phyloP scores from a whole-genome alignment of 2,329 filamentous ascomycete species.

The Sporothrix brunneoviolacea region DNA sequence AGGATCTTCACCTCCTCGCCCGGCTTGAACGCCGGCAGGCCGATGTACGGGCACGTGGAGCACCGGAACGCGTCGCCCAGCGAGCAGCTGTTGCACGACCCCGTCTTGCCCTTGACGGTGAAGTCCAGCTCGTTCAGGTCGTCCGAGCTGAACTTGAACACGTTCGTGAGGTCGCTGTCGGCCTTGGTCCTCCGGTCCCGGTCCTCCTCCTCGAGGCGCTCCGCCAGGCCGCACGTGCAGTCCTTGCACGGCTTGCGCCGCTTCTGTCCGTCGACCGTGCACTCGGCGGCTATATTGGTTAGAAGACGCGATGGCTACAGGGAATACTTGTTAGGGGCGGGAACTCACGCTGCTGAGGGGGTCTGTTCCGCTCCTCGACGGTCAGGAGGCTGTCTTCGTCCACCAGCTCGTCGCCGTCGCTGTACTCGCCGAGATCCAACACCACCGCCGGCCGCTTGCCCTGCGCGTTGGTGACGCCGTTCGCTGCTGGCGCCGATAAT shows the following conservation, averaged over 20 bases:
- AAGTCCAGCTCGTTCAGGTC: slow-evolving; percentile 92
- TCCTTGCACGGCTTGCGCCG: slow-evolving; percentile 94
- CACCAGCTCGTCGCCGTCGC: slow-evolving; percentile 74
- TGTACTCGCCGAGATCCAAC: slow-evolving; percentile 44
- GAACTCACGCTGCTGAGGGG: slow-evolving; percentile 71
- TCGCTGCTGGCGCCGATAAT: not conserved
- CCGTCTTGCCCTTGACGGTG: slow-evolving; percentile 93
- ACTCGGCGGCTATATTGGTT: slow-evolving; percentile 72
- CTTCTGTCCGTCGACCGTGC: slow-evolving; percentile 78
- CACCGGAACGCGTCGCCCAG: slow-evolving; percentile 85
- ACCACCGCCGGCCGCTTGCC: slow-evolving; percentile 15
- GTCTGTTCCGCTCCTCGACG: slow-evolving; percentile 73
- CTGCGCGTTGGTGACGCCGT: not conserved
- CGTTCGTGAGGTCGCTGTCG: slow-evolving; percentile 32
- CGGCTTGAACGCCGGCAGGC: slow-evolving; percentile 91
- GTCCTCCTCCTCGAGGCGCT: slow-evolving; percentile 83
- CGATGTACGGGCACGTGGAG: slow-evolving; percentile 72
- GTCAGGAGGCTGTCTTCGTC: slow-evolving; percentile 84
- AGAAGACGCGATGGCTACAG: no score
- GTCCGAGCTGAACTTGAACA: slow-evolving; percentile 61
- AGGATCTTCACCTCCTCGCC: slow-evolving; percentile 87
- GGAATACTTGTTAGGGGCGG: not conserved
- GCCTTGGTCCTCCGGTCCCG: slow-evolving; percentile 28
- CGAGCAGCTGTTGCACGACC: slow-evolving; percentile 81
- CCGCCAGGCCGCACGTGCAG: slow-evolving; percentile 88